phyloP scores from a whole-genome alignment of 2,329 filamentous ascomycete genomes.

The Dothistroma septosporum region DNA sequence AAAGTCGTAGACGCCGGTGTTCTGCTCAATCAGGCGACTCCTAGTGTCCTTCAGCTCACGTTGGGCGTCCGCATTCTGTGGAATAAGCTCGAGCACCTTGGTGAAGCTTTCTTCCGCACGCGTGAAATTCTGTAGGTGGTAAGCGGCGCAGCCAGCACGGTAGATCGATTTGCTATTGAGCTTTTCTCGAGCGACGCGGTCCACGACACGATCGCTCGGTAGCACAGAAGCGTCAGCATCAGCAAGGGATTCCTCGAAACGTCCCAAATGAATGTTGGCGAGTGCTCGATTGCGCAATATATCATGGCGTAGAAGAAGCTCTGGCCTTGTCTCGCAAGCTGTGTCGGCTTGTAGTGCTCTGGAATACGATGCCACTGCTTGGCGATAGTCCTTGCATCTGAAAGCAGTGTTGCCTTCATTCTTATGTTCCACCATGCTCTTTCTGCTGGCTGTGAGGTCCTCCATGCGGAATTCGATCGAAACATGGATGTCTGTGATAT shows the following conservation, averaged over 20 bases:
- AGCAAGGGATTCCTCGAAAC: slow-evolving; percentile 2
- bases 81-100: slow-evolving; percentile 9
- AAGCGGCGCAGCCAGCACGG: slow-evolving; percentile 23
- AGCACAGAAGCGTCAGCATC: slow-evolving; percentile 9
- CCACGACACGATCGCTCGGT: background rate
- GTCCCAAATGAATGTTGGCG: slow-evolving; percentile 4
- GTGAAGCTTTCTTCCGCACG: slow-evolving; percentile 1
- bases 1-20: slow-evolving; percentile 25
- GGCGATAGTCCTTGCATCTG: slow-evolving; percentile 13
- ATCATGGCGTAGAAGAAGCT: slow-evolving; percentile 1
- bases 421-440: slow-evolving; percentile 15
- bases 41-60: slow-evolving; percentile 11
- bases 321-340: background rate
- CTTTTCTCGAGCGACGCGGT: background rate
- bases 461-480: slow-evolving; percentile 6
- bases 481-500: slow-evolving; percentile 7
- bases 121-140: slow-evolving; percentile 18
- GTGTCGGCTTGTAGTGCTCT: slow-evolving; percentile 6
- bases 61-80: slow-evolving; percentile 14
- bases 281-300: slow-evolving; percentile 11
- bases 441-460: slow-evolving; percentile 1
- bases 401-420: slow-evolving; percentile 22
- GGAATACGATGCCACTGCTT: slow-evolving; percentile 16
- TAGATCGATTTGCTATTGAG: slow-evolving; percentile 22
- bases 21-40: slow-evolving; percentile 20